Evolutionary conservation across 768 basidiomycete genomes (phyloP), one percentile per base, ranked within the genome.

Genomic region (Amanita polypyramis): DNA sequence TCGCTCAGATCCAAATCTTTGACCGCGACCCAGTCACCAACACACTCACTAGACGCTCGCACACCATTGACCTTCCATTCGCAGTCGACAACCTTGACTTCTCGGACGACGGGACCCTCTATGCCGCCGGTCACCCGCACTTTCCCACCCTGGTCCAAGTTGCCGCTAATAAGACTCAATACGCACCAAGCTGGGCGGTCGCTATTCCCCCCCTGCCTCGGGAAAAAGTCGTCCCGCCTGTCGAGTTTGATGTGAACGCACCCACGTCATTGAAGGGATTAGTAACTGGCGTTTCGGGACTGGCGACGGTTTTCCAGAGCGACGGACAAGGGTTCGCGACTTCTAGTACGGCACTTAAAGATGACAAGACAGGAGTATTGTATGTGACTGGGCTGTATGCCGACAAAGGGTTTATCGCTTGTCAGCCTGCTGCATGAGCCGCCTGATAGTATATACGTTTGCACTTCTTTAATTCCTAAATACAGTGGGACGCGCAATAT

Each of bases 281-380:
- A 39, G 68, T 73, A 0, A 58, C 68, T 0, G 55, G 58, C 12
- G 58, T 65, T 21, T 52, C 51, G 8, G 64, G 64, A 1, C 23
- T 85, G 25, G 67, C 72, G 55, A 84, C 85, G 0, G 52, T 87
- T n/a, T 86, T 83, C 64, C 84, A 83, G 64, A 86, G 85, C 54
- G 68, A 79, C 51, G 84, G 85, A n/a, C 66, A 70, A 3, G 71
- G 72, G 4, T 82, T 82, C 55, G 69, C 72, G 11, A 63, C 72
- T 2, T 76, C 79, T 12, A 63, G 70, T 6, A 80, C 79, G 6
- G 74, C 67, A 1, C 49, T 84, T 52, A 59, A 68, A 30, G 82
- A 85, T 58, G 61, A 68, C 0, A 54, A 61, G 10, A 70, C 73
- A 0, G 77, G 75, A 0, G 56, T 53, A 0, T 55, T 83, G 12